A percentile compares a stretch with the other conserved stretches of the same genome.
These are phyloP conservation scores for Neofusicoccum parvum DNA, from an alignment of 2,329 filamentous ascomycete genomes.

Conservation along the genomic window DNA sequence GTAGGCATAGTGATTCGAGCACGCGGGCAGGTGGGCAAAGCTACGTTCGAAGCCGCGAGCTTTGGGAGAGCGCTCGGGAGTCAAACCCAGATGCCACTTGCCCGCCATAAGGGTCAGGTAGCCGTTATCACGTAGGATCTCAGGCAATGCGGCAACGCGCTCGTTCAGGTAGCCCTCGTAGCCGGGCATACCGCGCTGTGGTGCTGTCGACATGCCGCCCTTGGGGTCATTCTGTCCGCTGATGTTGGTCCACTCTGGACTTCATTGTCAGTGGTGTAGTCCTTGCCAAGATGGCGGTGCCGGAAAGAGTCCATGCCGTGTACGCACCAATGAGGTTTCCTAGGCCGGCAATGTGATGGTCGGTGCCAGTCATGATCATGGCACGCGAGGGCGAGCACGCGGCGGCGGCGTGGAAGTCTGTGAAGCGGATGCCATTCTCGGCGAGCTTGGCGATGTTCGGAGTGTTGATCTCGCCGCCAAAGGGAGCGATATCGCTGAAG, in stretches of 20 bases:
- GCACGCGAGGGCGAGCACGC: slow-evolving; percentile 66
- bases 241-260: slow-evolving; percentile 57
- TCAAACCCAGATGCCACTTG: slow-evolving; percentile 66
- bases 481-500: slow-evolving; percentile 62
- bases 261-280: background rate
- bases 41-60: slow-evolving; percentile 61
- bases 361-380: slow-evolving; percentile 68
- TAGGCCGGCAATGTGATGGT: slow-evolving; percentile 62
- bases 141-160: slow-evolving; percentile 59
- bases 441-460: slow-evolving; percentile 59
- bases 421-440: slow-evolving; percentile 57
- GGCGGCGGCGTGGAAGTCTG: slow-evolving; percentile 66
- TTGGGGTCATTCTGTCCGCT: slow-evolving; percentile 56
- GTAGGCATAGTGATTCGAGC: slow-evolving; percentile 55
- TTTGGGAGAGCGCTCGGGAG: slow-evolving; percentile 58
- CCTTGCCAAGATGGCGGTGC: too few relatives aligned
- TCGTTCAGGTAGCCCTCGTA: slow-evolving; percentile 67
- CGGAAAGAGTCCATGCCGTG: background rate
- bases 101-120: slow-evolving; percentile 64
- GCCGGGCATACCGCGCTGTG: slow-evolving; percentile 60
- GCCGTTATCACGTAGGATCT: slow-evolving; percentile 60
- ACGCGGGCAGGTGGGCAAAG: slow-evolving; percentile 58
- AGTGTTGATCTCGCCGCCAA: slow-evolving; percentile 63
- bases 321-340: slow-evolving; percentile 41
- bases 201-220: slow-evolving; percentile 54